Evolutionary conservation across 2,329 filamentous ascomycete species (phyloP).

Genomic region (Alternaria alternata): DNA sequence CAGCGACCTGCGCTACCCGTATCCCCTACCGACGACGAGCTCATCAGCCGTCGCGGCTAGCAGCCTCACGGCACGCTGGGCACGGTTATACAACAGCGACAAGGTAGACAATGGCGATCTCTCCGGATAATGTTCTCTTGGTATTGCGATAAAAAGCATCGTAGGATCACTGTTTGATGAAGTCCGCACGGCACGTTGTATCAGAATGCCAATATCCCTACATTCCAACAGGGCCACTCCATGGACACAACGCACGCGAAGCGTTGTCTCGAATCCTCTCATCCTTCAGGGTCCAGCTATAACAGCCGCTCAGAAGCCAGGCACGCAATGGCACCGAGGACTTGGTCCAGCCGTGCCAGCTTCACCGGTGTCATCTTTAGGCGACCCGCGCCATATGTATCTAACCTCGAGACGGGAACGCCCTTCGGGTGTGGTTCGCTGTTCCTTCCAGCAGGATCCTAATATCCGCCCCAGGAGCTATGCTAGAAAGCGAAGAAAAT

Average conservation of each 20-base stretch:
- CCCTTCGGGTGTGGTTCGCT: conserved; percentile 8
- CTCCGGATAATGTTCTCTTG: not conserved
- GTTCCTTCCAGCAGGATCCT: conserved; percentile 10
- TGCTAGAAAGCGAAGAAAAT: conserved; percentile 11
- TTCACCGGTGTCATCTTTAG: conserved; percentile 10
- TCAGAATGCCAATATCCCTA: not conserved
- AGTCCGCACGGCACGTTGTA: not conserved
- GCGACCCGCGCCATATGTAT: conserved; percentile 6
- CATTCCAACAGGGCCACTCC: not conserved
- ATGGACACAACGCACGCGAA: not conserved
- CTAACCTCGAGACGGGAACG: conserved; percentile 9
- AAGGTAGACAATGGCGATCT: not conserved
- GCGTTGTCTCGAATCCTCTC: not conserved
- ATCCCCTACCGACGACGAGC: conserved; percentile 9
- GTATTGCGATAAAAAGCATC: not conserved
- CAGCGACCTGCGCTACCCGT: conserved; percentile 3
- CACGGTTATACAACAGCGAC: conserved; percentile 1
- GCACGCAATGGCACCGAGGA: not conserved
- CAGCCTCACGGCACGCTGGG: not conserved
- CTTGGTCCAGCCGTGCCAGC: conserved; percentile 11
- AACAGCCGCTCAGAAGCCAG: conserved; percentile 2
- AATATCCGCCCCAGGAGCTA: conserved; percentile 4
- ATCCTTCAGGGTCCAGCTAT: not conserved
- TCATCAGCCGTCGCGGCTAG: not conserved
- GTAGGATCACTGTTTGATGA: not conserved